Conservation (phyloP, 495 filamentous ascomycete genomes). For the Xanthoparmelia taractica region DNA sequence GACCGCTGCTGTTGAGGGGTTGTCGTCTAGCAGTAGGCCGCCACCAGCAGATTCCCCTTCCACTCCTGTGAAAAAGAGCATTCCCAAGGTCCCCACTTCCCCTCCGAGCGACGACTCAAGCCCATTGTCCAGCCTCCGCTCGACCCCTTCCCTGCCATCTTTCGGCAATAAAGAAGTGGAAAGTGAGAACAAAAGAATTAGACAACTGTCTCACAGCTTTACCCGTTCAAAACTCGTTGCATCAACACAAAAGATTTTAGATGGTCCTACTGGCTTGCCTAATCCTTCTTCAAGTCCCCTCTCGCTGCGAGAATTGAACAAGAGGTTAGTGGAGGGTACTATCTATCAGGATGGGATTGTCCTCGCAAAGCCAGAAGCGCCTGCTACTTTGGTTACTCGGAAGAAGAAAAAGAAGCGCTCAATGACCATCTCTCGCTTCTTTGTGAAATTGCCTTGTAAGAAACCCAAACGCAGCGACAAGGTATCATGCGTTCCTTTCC, state of each 20-base stretch:
- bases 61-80: background rate
- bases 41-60: conserved; percentile 5
- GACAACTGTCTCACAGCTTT: background rate
- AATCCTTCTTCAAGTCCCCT: background rate
- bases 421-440: conserved; percentile 37
- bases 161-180: background rate
- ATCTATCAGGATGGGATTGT: background rate
- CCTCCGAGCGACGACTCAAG: background rate
- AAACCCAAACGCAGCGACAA: conserved; percentile 34
- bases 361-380: background rate
- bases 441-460: conserved; percentile 23
- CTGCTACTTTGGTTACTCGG: background rate
- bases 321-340: background rate
- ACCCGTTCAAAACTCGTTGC: background rate
- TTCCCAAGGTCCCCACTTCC: background rate
- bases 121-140: conserved; percentile 8
- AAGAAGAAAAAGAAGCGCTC: conserved; percentile 9
- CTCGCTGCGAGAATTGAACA: conserved; percentile 3
- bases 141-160: conserved; percentile 3
- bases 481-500: conserved; percentile 62
- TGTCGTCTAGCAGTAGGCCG: conserved; percentile 13
- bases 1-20: conserved; percentile 28
- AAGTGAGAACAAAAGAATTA: background rate
- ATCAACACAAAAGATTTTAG: background rate
- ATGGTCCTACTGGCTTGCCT: background rate